Percentiles rank a stretch among this genome's conserved stretches.
These are phyloP conservation scores for Phytomonas francai DNA, from an alignment of 208 protist species.

Conservation along the genomic window DNA sequence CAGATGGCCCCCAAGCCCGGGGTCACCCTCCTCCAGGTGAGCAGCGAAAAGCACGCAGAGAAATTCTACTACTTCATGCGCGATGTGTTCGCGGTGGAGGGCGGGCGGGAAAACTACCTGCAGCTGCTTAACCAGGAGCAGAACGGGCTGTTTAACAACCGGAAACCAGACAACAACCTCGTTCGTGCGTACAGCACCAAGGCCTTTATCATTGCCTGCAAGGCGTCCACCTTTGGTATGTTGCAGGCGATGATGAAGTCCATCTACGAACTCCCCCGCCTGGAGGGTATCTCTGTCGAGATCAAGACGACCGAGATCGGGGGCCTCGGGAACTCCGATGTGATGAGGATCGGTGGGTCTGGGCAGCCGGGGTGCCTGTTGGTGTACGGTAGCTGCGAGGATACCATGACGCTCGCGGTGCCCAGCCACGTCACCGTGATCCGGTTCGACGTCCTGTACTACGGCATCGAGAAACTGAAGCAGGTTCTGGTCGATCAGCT, in stretches of 20 bases:
- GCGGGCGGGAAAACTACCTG: conserved; percentile 68
- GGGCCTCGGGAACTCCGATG: conserved; percentile 58
- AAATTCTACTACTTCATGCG: conserved; percentile 85
- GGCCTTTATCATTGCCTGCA: conserved; percentile 61
- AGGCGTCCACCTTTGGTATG: conserved; percentile 87
- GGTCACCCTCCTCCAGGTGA: conserved; percentile 78
- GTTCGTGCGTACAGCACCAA: conserved; percentile 61
- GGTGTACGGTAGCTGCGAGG: conserved; percentile 74
- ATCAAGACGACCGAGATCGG: conserved; percentile 73
- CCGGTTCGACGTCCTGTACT: conserved; percentile 82
- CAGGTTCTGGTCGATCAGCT: conserved; percentile 56
- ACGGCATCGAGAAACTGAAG: conserved; percentile 83
- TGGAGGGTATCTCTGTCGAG: conserved; percentile 70
- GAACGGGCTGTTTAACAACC: conserved; percentile 58
- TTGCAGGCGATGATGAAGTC: conserved; percentile 84
- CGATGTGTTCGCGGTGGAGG: conserved; percentile 79
- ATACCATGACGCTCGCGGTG: conserved; percentile 52
- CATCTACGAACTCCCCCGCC: conserved; percentile 75
- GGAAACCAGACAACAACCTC: conserved; percentile 85
- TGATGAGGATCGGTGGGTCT: conserved; percentile 40
- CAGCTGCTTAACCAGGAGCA: conserved; percentile 74
- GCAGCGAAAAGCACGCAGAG: conserved; percentile 75
- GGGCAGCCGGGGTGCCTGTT: conserved; percentile 73
- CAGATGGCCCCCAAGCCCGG: conserved; percentile 75
- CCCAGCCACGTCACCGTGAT: conserved; percentile 65